These are phyloP conservation scores for Candida parachauliodes DNA, from an alignment of 805 yeast species.

Conservation along the genomic window DNA sequence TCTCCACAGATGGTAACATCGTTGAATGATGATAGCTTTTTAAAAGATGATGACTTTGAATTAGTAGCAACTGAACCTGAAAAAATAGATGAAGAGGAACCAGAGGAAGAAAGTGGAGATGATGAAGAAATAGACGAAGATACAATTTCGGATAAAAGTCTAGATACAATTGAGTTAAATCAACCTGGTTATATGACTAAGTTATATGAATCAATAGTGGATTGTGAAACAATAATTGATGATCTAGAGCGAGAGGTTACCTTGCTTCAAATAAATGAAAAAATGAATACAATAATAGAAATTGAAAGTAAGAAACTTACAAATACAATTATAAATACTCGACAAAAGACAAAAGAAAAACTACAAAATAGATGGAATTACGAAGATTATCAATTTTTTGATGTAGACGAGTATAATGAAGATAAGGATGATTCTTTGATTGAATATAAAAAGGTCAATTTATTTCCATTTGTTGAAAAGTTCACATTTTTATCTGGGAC, in stretches of 20 bases:
- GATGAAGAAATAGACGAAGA: slow-evolving; percentile 17
- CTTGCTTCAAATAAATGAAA: slow-evolving; percentile 29
- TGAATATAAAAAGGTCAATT: slow-evolving; percentile 53
- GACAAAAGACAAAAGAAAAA: slow-evolving; percentile 28
- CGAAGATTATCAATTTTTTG: slow-evolving; percentile 37
- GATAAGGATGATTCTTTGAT: slow-evolving; percentile 41
- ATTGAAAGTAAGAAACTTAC: slow-evolving; percentile 30
- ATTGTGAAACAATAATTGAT: slow-evolving; percentile 31
- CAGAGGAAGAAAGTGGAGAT: slow-evolving; percentile 22
- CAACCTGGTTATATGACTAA: slow-evolving; percentile 17
- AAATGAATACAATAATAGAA: slow-evolving; percentile 27
- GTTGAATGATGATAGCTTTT: slow-evolving; percentile 28
- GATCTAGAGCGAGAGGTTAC: slow-evolving; percentile 33
- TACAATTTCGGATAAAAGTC: slow-evolving; percentile 5
- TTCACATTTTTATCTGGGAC: slow-evolving; percentile 71
- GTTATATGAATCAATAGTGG: slow-evolving; percentile 31
- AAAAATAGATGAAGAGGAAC: slow-evolving; percentile 22
- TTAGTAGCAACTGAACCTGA: slow-evolving; percentile 26
- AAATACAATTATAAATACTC: slow-evolving; percentile 29
- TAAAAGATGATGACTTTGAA: slow-evolving; percentile 34
- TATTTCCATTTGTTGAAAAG: slow-evolving; percentile 89
- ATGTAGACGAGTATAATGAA: slow-evolving; percentile 31
- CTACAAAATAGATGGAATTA: slow-evolving; percentile 37
- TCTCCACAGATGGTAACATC: slow-evolving; percentile 40
- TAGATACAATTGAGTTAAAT: slow-evolving; percentile 4